Base-by-base conservation (phyloP, 2,329 filamentous ascomycete species). In the Aureobasidium sp. region DNA sequence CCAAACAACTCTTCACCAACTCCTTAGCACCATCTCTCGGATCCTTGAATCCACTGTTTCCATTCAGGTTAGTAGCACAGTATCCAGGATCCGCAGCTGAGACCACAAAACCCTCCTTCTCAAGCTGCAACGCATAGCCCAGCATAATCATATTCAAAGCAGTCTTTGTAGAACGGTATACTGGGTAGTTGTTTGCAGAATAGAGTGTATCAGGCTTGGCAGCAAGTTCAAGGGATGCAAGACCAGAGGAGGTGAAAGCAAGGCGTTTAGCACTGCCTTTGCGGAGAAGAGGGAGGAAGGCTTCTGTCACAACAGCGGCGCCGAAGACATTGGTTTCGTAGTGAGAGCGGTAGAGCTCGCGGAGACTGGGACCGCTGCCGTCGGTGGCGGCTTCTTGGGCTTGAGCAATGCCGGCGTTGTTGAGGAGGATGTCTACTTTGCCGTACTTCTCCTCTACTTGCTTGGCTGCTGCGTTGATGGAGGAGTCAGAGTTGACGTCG, bases 401-500 rank as follows among this genome's bases (percentile, higher is more conserved):
- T 39, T 58, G 54, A 15, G 63, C 58, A 25, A 71, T 66, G 10
- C 73, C 75, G 9, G 73, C 73, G 52, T 76, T 76, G 48, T 71
- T 69, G 50, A 76, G 66, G 2, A 76, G 58, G 47, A 77, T 64
- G 61, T 77, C 74, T 4, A 77, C 63, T 3, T 63, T 67, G 27
- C 67, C 67, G 64, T 69, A 59, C 11, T 67, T 63, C 16, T 67
- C 27, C 53, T 68, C 66, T 1, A 76, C 71, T 1, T 64, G 60
- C 5, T 67, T 61, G 8, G 71, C 74, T 7, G 76, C 76, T 3
- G 67, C 63, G 6, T 65, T 63, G 65, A 81, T 77, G 41, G 76
- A 76, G 5, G 71, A 69, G 61, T 80, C 76, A 36, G 70, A 71
- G 34, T 70, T 73, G 8, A 80, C 67, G 65, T 81, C 78, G 16